These are phyloP conservation scores for Nowakowskiella sp. DNA, from an alignment of 192 early-diverging fungal genomes.

Conservation along the genomic window DNA sequence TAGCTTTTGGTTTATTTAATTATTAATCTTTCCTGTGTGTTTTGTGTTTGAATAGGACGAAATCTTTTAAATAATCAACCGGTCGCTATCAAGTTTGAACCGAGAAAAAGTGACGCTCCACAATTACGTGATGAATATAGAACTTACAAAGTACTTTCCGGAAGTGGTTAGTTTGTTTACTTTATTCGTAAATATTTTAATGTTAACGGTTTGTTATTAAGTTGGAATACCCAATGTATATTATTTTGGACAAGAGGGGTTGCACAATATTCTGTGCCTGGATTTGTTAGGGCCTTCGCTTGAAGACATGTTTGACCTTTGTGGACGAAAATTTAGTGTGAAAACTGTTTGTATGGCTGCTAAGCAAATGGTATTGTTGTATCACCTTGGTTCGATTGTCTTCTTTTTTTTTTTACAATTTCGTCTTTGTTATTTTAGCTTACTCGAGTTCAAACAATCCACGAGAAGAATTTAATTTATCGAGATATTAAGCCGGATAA, in stretches of 20 bases:
- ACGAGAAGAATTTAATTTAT: constrained; percentile 92
- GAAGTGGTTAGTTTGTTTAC: constrained; percentile 18
- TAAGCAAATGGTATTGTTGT: constrained; percentile 81
- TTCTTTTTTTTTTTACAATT: no score
- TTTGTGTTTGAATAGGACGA: constrained; percentile 48
- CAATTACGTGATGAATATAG: constrained; percentile 93
- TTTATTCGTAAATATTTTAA: background rate
- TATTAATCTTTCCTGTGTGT: constrained; percentile 2
- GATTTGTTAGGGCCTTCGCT: constrained; percentile 88
- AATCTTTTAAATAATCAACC: constrained; percentile 86
- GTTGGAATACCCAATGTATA: constrained; percentile 84
- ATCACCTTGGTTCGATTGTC: constrained; percentile 24
- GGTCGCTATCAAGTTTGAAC: constrained; percentile 97
- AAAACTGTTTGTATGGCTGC: constrained; percentile 95
- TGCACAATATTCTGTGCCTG: constrained; percentile 90
- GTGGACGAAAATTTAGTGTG: constrained; percentile 78
- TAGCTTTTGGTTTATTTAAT: no score
- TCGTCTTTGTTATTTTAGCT: no score
- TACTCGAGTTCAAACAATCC: constrained; percentile 81
- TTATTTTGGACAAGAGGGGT: constrained; percentile 95
- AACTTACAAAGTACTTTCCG: constrained; percentile 88
- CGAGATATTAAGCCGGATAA: constrained; percentile 92
- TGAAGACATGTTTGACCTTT: constrained; percentile 95
- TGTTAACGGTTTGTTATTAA: constrained; percentile 10
- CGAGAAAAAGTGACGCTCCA: constrained; percentile 92